Percentiles rank a stretch among this genome's conserved stretches.
These are phyloP conservation scores for Cladorrhinum samala DNA, from an alignment of 495 filamentous ascomycete species.

Conservation along the genomic window DNA sequence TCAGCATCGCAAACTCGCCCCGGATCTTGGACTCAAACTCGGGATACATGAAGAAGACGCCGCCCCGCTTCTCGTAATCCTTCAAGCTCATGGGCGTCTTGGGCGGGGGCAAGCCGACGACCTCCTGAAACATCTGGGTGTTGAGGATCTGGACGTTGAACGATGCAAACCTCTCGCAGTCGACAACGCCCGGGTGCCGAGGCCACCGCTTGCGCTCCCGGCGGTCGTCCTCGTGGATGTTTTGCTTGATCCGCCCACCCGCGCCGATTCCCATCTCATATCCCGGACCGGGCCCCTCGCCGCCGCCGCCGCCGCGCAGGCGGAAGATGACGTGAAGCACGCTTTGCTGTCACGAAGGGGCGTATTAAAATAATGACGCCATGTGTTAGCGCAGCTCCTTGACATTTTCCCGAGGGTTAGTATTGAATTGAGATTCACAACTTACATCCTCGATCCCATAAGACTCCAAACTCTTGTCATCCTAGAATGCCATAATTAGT, in stretches of 20 bases:
- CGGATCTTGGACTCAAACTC: background rate
- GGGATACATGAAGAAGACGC: background rate
- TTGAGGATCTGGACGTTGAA: constrained; percentile 3
- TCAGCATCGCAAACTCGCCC: background rate
- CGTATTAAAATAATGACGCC: too few relatives aligned
- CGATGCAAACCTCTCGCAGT: background rate
- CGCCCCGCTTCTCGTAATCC: background rate
- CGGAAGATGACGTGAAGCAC: background rate
- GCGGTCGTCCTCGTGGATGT: background rate
- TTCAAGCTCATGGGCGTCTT: background rate
- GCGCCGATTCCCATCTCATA: background rate
- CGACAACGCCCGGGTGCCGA: background rate
- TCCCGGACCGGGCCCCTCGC: background rate
- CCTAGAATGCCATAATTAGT: too few relatives aligned
- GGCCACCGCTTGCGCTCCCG: background rate
- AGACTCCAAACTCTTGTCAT: too few relatives aligned
- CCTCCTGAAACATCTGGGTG: background rate
- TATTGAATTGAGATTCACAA: too few relatives aligned
- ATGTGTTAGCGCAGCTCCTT: too few relatives aligned
- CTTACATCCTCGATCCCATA: too few relatives aligned
- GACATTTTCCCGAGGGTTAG: too few relatives aligned
- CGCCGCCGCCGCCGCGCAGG: background rate
- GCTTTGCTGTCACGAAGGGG: too few relatives aligned
- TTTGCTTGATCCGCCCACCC: background rate
- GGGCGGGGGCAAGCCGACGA: background rate